phyloP scores from a whole-genome alignment of 768 basidiomycete species.

The Auricularia sp. region DNA sequence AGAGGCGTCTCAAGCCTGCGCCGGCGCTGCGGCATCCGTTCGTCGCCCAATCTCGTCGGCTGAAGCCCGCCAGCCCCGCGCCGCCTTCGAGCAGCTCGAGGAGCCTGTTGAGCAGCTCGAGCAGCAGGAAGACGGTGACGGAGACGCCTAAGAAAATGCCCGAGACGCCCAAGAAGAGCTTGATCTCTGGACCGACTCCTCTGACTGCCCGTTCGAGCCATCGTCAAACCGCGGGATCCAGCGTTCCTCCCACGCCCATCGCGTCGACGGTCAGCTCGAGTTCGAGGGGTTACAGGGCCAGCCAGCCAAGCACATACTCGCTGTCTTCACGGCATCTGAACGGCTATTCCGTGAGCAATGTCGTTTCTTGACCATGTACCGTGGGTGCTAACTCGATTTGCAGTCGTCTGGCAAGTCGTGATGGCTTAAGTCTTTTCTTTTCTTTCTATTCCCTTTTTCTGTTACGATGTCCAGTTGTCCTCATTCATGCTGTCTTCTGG shows the following conservation, averaged over 20 bases:
- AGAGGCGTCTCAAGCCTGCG: constrained; percentile 88
- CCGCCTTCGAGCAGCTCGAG: constrained; percentile 40
- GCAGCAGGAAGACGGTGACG: constrained; percentile 31
- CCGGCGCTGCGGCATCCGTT: constrained; percentile 88
- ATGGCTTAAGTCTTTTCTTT: background rate
- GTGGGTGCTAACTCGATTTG: background rate
- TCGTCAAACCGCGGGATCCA: constrained; percentile 1
- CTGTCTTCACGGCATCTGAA: background rate
- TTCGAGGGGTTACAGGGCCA: background rate
- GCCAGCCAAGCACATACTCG: background rate
- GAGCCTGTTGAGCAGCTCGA: constrained; percentile 24
- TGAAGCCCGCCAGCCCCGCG: constrained; percentile 31
- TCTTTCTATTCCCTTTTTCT: background rate
- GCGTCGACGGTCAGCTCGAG: background rate
- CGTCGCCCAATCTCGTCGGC: constrained; percentile 52
- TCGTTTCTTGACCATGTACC: background rate
- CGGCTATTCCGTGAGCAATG: background rate
- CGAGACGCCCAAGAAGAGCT: constrained; percentile 78
- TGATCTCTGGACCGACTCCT: constrained; percentile 82
- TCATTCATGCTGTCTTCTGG: background rate
- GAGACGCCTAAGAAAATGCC: constrained; percentile 26
- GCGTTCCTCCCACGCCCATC: constrained; percentile 7
- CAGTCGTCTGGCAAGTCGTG: background rate
- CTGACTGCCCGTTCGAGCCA: constrained; percentile 52
- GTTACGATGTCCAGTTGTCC: too few species aligned